Base-by-base conservation (phyloP, 2,329 filamentous ascomycete genomes). In the Xylariaceae sp. region DNA sequence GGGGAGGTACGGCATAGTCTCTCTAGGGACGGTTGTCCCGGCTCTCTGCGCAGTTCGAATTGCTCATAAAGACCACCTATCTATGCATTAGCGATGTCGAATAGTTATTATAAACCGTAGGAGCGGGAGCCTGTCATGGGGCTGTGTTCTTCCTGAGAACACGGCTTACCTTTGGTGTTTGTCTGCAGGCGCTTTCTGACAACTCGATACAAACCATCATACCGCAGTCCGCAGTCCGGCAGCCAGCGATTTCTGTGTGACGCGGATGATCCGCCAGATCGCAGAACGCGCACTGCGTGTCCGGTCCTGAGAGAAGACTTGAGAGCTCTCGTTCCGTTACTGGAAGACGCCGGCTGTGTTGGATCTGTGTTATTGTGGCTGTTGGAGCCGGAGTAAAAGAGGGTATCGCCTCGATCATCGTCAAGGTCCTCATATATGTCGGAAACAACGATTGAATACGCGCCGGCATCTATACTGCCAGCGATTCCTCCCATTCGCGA, bases 131-230 rank as follows among this genome's bases (percentile, higher is more conserved):
- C 7, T 19, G 12, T 16, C 7, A 12, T 37, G 14, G 32, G 14
- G 5, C 14, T 37, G 32, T 37, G 32, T 37, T 14, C 6, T 3
- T 37, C 32, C 7, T 37, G 32, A 14, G 6, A 37, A 10, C 32
- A 12, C 14, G 12, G 54, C 58, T 50, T 40, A 60, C 66, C 66
- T 14, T 62, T 64, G 10, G 10, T 43, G 29, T 71, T 71, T 1
- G 7, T 57, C 3, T 54, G 48, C 16, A 54, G 45, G 18, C 47
- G 54, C 3, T 40, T 26, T 7, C 20, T 16, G 3, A 44, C 45
- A 9, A 70, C 62, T 10, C 51, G 56, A 48, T 71, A 71, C 0
- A 71, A 51, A 2, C 69, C 69, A 26, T 71, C 68, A 23, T 70
- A 71, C 7, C 68, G 63, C 7, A 70, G 32, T 7, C 69, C 69